phyloP scores from a whole-genome alignment of 352 stramenopile species.

The Globisporangium canariense region DNA sequence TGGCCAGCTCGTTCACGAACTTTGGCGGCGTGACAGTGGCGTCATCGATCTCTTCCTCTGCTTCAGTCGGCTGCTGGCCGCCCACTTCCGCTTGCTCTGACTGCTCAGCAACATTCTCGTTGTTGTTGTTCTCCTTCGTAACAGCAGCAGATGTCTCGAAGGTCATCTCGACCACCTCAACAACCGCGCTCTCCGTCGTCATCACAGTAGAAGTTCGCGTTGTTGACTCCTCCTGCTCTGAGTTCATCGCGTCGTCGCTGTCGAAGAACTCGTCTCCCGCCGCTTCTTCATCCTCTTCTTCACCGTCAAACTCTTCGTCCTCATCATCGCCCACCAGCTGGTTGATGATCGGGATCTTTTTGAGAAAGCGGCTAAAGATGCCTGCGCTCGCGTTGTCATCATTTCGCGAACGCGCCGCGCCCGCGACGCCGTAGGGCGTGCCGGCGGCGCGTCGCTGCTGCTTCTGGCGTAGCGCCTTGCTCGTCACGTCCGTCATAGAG shows the following conservation, averaged over 20 bases:
- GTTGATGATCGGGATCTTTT: constrained; percentile 61
- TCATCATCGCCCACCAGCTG: constrained; percentile 47
- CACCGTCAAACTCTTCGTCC: constrained; percentile 18
- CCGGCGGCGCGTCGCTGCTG: constrained; percentile 33
- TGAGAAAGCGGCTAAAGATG: constrained; percentile 59
- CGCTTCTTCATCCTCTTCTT: constrained; percentile 11
- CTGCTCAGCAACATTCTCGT: neutral
- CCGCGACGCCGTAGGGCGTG: constrained; percentile 32
- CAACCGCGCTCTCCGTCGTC: constrained; percentile 14
- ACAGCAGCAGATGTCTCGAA: constrained; percentile 14
- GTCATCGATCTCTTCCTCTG: constrained; percentile 1
- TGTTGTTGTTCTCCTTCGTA: neutral
- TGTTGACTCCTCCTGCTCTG: constrained; percentile 24
- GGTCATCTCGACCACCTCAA: constrained; percentile 21
- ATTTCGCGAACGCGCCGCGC: constrained; percentile 10
- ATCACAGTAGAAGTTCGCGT: constrained; percentile 16
- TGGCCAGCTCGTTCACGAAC: constrained; percentile 1
- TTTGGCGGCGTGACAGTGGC: neutral
- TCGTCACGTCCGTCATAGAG: constrained; percentile 11
- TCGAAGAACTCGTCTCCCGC: constrained; percentile 2
- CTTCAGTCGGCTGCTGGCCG: constrained; percentile 2
- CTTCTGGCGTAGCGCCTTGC: constrained; percentile 16
- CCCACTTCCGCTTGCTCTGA: constrained; percentile 18
- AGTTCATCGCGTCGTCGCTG: constrained; percentile 17
- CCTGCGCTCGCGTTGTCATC: constrained; percentile 16